Conservation (phyloP, 129 eudicot species). For the Logfia minima region DNA sequence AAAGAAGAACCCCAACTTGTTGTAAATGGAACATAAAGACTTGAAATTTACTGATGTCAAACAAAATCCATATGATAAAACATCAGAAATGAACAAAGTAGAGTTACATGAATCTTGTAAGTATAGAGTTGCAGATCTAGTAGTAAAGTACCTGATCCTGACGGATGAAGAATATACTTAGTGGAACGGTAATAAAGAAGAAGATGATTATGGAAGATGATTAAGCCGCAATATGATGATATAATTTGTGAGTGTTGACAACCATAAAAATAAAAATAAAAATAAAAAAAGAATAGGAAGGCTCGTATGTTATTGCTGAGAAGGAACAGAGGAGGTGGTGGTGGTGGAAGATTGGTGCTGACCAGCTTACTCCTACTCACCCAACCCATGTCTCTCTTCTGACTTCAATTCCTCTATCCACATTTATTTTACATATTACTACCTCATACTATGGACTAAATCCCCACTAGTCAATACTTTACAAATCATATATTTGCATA, state of each 20-base stretch:
- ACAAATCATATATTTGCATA: too few relatives aligned
- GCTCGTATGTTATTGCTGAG: slow-evolving; percentile 32
- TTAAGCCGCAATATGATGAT: background rate
- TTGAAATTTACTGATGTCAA: background rate
- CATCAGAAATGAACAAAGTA: background rate
- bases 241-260: background rate
- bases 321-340: slow-evolving; percentile 28
- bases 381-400: slow-evolving; percentile 3
- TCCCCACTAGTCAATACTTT: background rate
- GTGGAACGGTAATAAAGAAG: background rate
- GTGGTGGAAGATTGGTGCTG: slow-evolving; percentile 27
- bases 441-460: slow-evolving; percentile 15
- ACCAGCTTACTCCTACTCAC: slow-evolving; percentile 41
- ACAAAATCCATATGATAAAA: background rate
- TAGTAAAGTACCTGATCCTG: slow-evolving; percentile 18
- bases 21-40: slow-evolving; percentile 3
- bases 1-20: background rate
- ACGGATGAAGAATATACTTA: slow-evolving; percentile 1
- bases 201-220: background rate
- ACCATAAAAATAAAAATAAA: background rate
- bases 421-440: slow-evolving; percentile 20
- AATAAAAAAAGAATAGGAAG: slow-evolving; percentile 16
- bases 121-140: slow-evolving; percentile 3
- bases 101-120: background rate
- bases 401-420: slow-evolving; percentile 25